A percentile compares a stretch with the other conserved stretches of the same genome.
Conservation (phyloP, 2,329 filamentous ascomycete genomes). For the Xylaria hypoxylon region DNA sequence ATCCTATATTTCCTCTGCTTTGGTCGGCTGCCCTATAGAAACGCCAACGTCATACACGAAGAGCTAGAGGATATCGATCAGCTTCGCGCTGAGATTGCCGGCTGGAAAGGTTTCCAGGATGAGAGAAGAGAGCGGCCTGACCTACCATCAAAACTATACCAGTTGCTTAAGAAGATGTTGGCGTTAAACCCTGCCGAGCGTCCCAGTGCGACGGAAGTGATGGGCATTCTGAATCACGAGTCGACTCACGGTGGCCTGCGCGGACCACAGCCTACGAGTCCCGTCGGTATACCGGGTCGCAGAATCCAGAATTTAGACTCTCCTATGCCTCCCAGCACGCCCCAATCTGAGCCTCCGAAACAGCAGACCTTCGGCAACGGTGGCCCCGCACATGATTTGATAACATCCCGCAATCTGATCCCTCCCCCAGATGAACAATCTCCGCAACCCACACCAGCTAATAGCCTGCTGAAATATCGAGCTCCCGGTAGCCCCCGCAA, state of each 20-base stretch:
- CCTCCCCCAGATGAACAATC: slow-evolving; percentile 44
- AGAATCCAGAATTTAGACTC: slow-evolving; percentile 69
- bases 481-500: slow-evolving; percentile 48
- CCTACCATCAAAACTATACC: slow-evolving; percentile 86
- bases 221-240: slow-evolving; percentile 80
- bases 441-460: slow-evolving; percentile 47
- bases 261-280: slow-evolving; percentile 51
- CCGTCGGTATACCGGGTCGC: slow-evolving; percentile 57
- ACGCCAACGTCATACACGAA: slow-evolving; percentile 86
- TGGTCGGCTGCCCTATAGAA: slow-evolving; percentile 83
- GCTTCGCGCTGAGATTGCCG: slow-evolving; percentile 84
- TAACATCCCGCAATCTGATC: slow-evolving; percentile 49
- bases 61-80: slow-evolving; percentile 91
- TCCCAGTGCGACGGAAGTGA: slow-evolving; percentile 86
- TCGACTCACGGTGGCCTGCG: slow-evolving; percentile 60
- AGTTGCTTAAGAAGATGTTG: slow-evolving; percentile 82
- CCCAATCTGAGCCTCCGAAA: slow-evolving; percentile 57
- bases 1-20: slow-evolving; percentile 99
- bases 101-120: slow-evolving; percentile 88
- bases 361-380: slow-evolving; percentile 38
- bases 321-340: slow-evolving; percentile 61
- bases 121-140: slow-evolving; percentile 81
- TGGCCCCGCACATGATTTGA: slow-evolving; percentile 35
- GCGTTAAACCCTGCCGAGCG: slow-evolving; percentile 80
- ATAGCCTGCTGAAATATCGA: slow-evolving; percentile 51